Evolutionary conservation across 1,284 basidiomycete genomes (phyloP).

Genomic region (Meripilus lineatus): DNA sequence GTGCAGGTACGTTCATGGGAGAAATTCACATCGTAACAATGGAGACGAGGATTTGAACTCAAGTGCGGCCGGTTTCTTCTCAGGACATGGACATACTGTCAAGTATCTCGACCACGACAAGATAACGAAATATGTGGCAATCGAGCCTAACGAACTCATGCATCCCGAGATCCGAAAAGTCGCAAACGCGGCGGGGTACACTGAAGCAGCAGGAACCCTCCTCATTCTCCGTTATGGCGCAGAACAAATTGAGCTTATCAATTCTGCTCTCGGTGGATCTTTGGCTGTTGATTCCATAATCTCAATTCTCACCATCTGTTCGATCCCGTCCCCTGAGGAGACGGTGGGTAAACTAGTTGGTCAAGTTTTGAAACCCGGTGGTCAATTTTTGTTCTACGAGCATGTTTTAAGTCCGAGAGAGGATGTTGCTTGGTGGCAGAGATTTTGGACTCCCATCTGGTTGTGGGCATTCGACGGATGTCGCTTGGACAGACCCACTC

Average conservation of each 20-base stretch:
- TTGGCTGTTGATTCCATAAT: constrained; percentile 49
- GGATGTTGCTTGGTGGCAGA: constrained; percentile 64
- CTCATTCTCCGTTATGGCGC: constrained; percentile 50
- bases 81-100: constrained; percentile 58
- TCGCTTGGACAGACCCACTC: constrained; percentile 50
- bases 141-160: constrained; percentile 66
- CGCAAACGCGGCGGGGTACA: constrained; percentile 48
- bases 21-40: neutral
- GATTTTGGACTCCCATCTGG: constrained; percentile 68
- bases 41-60: neutral
- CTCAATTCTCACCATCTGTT: constrained; percentile 56
- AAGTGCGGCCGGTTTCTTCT: neutral
- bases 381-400: constrained; percentile 58
- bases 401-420: constrained; percentile 48
- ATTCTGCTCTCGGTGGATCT: constrained; percentile 33
- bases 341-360: constrained; percentile 39
- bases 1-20: constrained; percentile 46
- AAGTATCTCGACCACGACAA: constrained; percentile 50
- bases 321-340: constrained; percentile 45
- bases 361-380: constrained; percentile 50
- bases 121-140: constrained; percentile 60
- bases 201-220: constrained; percentile 40
- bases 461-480: constrained; percentile 52
- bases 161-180: constrained; percentile 45
- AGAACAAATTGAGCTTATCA: constrained; percentile 45